Evolutionary conservation across 2,329 filamentous ascomycete species (phyloP), one percentile per base, ranked within the genome.

Genomic region (Penicillium sp.): DNA sequence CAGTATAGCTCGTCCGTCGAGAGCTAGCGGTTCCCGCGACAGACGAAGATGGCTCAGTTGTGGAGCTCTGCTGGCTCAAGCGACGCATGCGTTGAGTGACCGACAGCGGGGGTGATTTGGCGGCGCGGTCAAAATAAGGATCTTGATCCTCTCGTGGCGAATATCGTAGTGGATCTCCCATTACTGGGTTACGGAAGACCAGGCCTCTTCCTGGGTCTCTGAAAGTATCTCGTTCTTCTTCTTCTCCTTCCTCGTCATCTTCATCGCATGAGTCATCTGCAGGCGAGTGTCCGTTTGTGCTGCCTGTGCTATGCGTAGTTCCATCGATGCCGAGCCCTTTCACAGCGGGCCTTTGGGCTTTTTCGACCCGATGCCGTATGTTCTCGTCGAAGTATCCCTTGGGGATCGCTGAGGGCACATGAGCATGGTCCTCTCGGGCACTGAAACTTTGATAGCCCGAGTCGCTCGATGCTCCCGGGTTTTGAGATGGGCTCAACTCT

Each of bases 21-120:
- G 73, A 75, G 39, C 69, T 73, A 25, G 66, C 63, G 8, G 67
- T 70, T n/a, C 65, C 68, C 2, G 69, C 66, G 47, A 63, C 61
- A 17, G 71, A 72, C 4, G 65, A 60, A 1, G 69, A 63, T 4
- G 65, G 65, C 12, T 72, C 70, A n/a, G 69, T 68, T 22, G 61
- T 61, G 38, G 63, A 66, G 58, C 73, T 75, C 52, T 76, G 74
- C 14, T 63, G 54, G 48, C 74, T 76, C 54, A 63, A 61, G 12
- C 71, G 72, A 12, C 74, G 73, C 74, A 76, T 76, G 17, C 73
- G 69, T 15, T 74, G 74, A 1, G 74, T 76, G 6, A 76, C 70
- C 3, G 74, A 73, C 35, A 76, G 62, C 6, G 74, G 72, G 14
- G 74, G 73, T 5, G 74, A 75, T 63, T 70, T 75, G 8, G 72